Percentiles rank a stretch among this genome's conserved stretches.
Conservation (phyloP, 2,329 filamentous ascomycete species). For the Diaporthe velutina region DNA sequence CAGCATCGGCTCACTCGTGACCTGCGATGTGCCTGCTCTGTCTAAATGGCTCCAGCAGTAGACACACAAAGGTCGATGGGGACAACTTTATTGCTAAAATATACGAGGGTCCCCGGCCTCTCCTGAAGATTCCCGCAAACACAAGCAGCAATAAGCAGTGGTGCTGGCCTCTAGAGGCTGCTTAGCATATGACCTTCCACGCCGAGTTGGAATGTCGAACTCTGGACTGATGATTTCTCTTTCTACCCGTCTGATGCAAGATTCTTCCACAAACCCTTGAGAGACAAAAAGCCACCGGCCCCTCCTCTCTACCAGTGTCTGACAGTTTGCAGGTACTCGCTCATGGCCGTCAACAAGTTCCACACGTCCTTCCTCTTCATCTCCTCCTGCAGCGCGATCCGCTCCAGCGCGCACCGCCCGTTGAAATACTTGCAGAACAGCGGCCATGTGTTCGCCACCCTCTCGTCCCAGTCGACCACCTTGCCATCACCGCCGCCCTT, state of each 20-base stretch:
- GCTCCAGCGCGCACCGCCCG: constrained; percentile 85
- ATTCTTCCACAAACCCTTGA: background rate
- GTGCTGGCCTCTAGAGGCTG: background rate
- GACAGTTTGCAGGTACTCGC: constrained; percentile 75
- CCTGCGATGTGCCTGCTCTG: background rate
- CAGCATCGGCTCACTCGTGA: background rate
- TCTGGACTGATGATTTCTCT: background rate
- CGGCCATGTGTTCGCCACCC: constrained; percentile 77
- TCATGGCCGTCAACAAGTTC: constrained; percentile 73
- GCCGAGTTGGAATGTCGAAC: background rate
- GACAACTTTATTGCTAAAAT: background rate
- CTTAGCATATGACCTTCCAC: background rate
- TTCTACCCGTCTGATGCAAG: background rate
- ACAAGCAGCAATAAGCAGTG: background rate
- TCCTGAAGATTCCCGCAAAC: background rate
- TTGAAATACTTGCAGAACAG: constrained; percentile 89
- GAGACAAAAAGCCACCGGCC: background rate
- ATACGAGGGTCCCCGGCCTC: background rate
- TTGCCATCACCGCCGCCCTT: constrained; percentile 20
- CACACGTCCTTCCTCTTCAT: constrained; percentile 88
- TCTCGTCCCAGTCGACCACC: constrained; percentile 57
- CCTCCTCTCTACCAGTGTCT: constrained; percentile 72
- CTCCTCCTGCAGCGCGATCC: constrained; percentile 86
- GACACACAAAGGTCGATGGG: background rate
- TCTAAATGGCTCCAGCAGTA: background rate